Percentiles rank a stretch among this genome's conserved stretches.
These are phyloP conservation scores for Plantago ovata DNA, from an alignment of 257 asterid species.

Conservation along the genomic window DNA sequence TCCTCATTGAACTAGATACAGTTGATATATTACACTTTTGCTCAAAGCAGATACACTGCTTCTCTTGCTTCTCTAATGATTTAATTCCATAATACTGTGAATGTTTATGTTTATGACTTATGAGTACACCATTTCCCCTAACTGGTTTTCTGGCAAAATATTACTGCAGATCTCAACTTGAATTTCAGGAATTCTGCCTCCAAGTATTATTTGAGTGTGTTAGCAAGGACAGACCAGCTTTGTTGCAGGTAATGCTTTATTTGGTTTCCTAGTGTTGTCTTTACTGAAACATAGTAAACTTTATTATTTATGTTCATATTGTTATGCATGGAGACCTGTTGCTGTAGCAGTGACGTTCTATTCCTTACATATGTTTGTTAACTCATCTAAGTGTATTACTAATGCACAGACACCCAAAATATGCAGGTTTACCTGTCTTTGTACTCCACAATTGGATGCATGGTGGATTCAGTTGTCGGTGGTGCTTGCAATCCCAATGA, in stretches of 20 bases:
- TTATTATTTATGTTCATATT: too few relatives aligned
- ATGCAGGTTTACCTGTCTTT: constrained; percentile 85
- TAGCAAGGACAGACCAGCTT: constrained; percentile 94
- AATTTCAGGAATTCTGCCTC: constrained; percentile 84
- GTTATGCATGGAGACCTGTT: too few relatives aligned
- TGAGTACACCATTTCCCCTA: background rate
- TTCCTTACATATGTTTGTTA: too few relatives aligned
- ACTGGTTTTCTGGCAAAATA: constrained; percentile 18
- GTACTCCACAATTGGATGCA: constrained; percentile 67
- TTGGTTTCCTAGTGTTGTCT: too few relatives aligned
- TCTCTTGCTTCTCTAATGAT: too few relatives aligned
- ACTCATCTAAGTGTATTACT: too few relatives aligned
- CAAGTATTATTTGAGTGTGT: constrained; percentile 95
- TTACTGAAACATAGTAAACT: too few relatives aligned
- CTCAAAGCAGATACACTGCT: too few relatives aligned
- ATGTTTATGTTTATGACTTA: background rate
- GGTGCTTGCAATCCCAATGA: constrained; percentile 41
- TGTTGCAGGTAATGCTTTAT: constrained; percentile 60
- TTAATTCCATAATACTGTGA: background rate
- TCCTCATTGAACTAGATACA: too few relatives aligned
- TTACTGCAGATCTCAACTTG: constrained; percentile 66
- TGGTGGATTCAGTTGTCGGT: constrained; percentile 47
- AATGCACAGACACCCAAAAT: constrained; percentile 7
- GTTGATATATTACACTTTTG: too few relatives aligned
- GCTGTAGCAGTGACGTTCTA: too few relatives aligned